phyloP scores from a whole-genome alignment of 2,329 filamentous ascomycete species.

The Leptographium galeiforme region DNA sequence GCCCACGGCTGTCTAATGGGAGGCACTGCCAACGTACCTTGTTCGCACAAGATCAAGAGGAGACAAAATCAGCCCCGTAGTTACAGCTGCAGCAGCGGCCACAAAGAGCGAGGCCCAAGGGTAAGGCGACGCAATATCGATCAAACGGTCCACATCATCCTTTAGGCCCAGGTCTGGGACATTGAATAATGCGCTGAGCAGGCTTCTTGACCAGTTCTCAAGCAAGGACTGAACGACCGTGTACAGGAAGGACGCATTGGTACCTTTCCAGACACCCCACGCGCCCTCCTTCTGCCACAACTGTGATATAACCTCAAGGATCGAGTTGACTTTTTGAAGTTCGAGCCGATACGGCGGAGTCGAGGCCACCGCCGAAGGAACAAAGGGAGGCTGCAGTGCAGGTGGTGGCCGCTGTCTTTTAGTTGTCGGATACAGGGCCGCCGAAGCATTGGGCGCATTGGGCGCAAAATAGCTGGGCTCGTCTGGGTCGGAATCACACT shows the following conservation, averaged over 20 bases:
- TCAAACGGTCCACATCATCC: conserved; percentile 63
- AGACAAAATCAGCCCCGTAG: conserved; percentile 68
- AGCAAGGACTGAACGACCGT: conserved; percentile 72
- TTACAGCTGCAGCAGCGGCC: conserved; percentile 47
- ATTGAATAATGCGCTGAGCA: conserved; percentile 82
- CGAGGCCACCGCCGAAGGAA: neutral
- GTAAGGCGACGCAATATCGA: conserved; percentile 61
- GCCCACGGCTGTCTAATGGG: too few relatives aligned
- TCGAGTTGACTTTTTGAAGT: conserved; percentile 62
- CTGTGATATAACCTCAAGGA: conserved; percentile 75
- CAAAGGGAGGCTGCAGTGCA: neutral
- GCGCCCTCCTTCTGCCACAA: conserved; percentile 81
- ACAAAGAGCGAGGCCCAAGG: conserved; percentile 72
- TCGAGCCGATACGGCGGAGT: conserved; percentile 45
- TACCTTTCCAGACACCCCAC: conserved; percentile 89
- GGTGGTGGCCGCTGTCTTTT: conserved; percentile 6
- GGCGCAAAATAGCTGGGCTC: conserved; percentile 79
- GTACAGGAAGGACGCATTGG: conserved; percentile 88
- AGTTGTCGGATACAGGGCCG: conserved; percentile 23
- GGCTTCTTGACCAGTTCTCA: conserved; percentile 82
- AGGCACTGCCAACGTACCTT: conserved; percentile 27
- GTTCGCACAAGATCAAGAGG: conserved; percentile 87
- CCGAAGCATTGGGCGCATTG: conserved; percentile 40
- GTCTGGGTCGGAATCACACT: conserved; percentile 59
- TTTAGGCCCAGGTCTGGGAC: conserved; percentile 70